A percentile compares a stretch with the other conserved stretches of the same genome.
Conservation (phyloP, 768 basidiomycete genomes). For the Brasilioporus rufonigricans region DNA sequence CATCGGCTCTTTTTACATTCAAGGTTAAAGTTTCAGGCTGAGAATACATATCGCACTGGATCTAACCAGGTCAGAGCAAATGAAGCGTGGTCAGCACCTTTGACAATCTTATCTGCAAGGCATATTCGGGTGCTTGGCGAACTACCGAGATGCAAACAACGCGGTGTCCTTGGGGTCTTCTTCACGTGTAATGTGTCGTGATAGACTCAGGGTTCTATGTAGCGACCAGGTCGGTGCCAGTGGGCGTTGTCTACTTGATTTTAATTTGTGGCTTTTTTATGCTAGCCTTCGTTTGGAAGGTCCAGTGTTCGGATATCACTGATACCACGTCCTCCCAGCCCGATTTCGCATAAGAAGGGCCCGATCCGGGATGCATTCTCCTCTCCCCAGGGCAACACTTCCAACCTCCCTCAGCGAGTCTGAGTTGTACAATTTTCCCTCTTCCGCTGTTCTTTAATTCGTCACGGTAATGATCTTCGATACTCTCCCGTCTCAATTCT, state of each 20-base stretch:
- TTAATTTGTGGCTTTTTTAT: slow-evolving; percentile 29
- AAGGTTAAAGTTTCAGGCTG: slow-evolving; percentile 18
- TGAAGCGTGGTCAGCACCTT: slow-evolving; percentile 9
- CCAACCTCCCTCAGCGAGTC: slow-evolving; percentile 24
- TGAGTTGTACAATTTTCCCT: slow-evolving; percentile 24
- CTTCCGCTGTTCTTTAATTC: slow-evolving; percentile 14
- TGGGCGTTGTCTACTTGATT: slow-evolving; percentile 22
- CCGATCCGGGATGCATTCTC: slow-evolving; percentile 1
- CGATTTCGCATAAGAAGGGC: slow-evolving; percentile 31
- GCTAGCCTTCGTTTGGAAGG: slow-evolving; percentile 20
- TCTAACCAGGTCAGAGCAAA: slow-evolving; percentile 23
- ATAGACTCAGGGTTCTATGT: slow-evolving; percentile 23
- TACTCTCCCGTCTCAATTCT: slow-evolving; percentile 35
- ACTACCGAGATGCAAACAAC: slow-evolving; percentile 23
- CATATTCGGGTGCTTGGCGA: slow-evolving; percentile 13
- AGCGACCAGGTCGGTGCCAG: slow-evolving; percentile 30
- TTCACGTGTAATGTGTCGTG: slow-evolving; percentile 33
- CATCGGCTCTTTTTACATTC: slow-evolving; percentile 11
- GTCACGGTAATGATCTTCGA: slow-evolving; percentile 26
- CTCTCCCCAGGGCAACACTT: slow-evolving; percentile 8
- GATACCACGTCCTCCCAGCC: slow-evolving; percentile 16
- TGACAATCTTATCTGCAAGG: slow-evolving; percentile 22
- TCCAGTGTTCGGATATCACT: slow-evolving; percentile 17
- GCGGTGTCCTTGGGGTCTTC: slow-evolving; percentile 31
- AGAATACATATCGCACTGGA: not conserved